phyloP scores from a whole-genome alignment of 208 protist species.

The Polymyxa betae region DNA sequence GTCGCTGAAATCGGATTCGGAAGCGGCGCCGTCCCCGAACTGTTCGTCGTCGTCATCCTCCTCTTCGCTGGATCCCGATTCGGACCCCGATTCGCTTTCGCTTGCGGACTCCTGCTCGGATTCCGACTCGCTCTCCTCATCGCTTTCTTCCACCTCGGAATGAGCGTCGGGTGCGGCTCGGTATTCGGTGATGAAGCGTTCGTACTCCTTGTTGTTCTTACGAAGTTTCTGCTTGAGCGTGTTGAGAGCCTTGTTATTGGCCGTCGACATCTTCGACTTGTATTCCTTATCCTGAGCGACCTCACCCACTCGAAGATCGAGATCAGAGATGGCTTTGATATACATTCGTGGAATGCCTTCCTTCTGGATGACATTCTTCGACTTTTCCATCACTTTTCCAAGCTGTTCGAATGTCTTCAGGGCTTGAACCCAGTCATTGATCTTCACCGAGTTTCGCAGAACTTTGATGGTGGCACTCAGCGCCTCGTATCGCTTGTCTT shows the following conservation, averaged over 20 bases:
- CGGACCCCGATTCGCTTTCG: not conserved
- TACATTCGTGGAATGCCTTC: conserved; percentile 60
- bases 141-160: not conserved
- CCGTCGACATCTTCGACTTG: conserved; percentile 69
- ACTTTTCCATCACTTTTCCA: conserved; percentile 56
- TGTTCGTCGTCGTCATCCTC: conserved; percentile 41
- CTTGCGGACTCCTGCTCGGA: not conserved
- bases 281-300: conserved; percentile 47
- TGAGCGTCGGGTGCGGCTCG: not conserved
- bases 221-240: conserved; percentile 69
- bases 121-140: conserved; percentile 34
- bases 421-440: conserved; percentile 62
- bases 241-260: conserved; percentile 69
- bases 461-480: conserved; percentile 33
- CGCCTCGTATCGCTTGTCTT: conserved; percentile 62
- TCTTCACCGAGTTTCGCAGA: conserved; percentile 57
- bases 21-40: not conserved
- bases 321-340: conserved; percentile 8
- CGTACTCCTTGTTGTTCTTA: conserved; percentile 67
- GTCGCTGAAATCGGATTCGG: conserved; percentile 23
- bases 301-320: conserved; percentile 54
- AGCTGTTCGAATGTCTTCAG: conserved; percentile 56
- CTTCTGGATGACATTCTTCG: not conserved
- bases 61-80: not conserved
- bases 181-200: conserved; percentile 65